phyloP scores from a whole-genome alignment of 371 early-diverging fungal species.

The Umbelopsis sp. region DNA sequence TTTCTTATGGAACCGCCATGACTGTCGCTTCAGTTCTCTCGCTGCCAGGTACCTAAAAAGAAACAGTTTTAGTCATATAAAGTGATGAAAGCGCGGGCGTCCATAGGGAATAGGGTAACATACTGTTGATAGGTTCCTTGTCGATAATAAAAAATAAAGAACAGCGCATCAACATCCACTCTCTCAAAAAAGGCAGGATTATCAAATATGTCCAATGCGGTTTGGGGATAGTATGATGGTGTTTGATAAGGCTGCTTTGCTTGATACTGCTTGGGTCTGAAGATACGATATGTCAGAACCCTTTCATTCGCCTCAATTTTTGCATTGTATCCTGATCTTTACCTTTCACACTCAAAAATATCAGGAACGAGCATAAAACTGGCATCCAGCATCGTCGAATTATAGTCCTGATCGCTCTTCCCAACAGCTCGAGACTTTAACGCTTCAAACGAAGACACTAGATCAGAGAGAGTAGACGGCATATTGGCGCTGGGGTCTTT shows the following conservation, averaged over 20 bases:
- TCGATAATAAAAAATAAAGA: conserved; percentile 98
- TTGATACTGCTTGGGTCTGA: conserved; percentile 68
- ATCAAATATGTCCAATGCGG: conserved; percentile 80
- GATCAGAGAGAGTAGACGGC: conserved; percentile 75
- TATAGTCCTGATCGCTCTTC: conserved; percentile 43
- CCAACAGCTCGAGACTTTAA: conserved; percentile 61
- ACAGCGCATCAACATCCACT: conserved; percentile 96
- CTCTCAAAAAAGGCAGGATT: conserved; percentile 86
- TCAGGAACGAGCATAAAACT: conserved; percentile 79
- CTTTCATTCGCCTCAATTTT: background rate
- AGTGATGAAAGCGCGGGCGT: background rate
- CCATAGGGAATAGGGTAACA: conserved; percentile 26
- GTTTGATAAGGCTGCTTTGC: conserved; percentile 79
- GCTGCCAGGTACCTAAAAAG: conserved; percentile 87
- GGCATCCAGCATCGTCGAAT: conserved; percentile 76
- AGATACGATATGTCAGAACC: background rate
- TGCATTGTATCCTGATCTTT: background rate
- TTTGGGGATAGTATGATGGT: conserved; percentile 91
- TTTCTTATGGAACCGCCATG: conserved; percentile 99
- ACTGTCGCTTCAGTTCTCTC: conserved; percentile 94
- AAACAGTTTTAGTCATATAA: background rate
- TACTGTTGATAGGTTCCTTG: conserved; percentile 98
- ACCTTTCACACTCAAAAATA: conserved; percentile 76
- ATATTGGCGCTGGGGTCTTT: conserved; percentile 27
- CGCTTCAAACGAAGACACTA: conserved; percentile 77